Evolutionary conservation across 257 asterid genomes (phyloP), one percentile per base, ranked within the genome.

Genomic region (Capsicum chinense): DNA sequence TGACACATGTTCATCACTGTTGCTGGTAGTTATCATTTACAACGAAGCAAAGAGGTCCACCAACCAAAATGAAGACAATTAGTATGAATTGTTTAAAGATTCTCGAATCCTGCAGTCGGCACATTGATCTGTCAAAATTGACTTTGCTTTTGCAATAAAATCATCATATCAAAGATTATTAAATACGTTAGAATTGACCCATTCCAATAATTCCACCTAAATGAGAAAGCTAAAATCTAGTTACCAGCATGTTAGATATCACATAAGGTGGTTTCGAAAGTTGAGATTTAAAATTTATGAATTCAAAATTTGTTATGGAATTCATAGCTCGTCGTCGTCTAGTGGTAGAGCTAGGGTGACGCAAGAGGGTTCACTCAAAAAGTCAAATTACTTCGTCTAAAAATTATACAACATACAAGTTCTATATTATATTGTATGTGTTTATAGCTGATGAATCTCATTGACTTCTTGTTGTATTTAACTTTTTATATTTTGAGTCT

Each of bases 71-170:
- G 60, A 74, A 74, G 80, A 74, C 60, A 74, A 74, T 19, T 11
- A 21, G 79, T 71, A 19, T 11, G 60, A 74, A 74, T 74, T 74
- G 19, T 50, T 48, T 48, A 19, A 21, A 74, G 80, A 74, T 5
- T 74, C 80, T 74, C 59, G 5, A 71, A 50, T 48, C 80, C 44
- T 74, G 44, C 80, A 74, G 60, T 74, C 60, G 19, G 60, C 80
- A 48, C 5, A 74, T 74, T 74, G 44, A 50, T 74, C 80, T 74
- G 80, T 74, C 80, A 74, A 74, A 74, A 21, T 74, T 48, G 80
- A 74, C 60, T 74, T 13, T 11, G 1, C 80, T 74, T 74, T 74
- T 50, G 80, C 42, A 19, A 74, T 74, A 74, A 19, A 3, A 50
- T 74, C 44, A 74, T 50, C 44, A 74, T 50, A 6, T 6, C 6